Conservation (phyloP, 2,329 filamentous ascomycete species). For the Colletotrichum cuscutae region DNA sequence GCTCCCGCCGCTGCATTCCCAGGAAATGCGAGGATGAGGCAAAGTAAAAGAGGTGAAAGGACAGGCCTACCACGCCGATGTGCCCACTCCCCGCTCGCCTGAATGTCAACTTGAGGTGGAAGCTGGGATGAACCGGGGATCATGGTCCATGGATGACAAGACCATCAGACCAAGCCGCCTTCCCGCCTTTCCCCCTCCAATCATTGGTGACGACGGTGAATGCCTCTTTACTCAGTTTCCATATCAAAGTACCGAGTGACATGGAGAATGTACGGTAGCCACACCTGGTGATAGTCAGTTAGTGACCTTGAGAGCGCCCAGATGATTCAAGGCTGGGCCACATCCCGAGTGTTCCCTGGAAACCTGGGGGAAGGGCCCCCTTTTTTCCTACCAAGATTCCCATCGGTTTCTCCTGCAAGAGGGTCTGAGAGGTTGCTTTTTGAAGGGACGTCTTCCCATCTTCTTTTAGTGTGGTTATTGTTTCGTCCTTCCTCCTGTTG, state of each 20-base stretch:
- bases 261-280: not conserved
- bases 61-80: not conserved
- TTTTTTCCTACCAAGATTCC: not conserved
- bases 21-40: not conserved
- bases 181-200: constrained; percentile 15
- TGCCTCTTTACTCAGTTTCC: not conserved
- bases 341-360: constrained; percentile 14
- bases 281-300: not conserved
- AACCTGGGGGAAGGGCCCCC: not conserved
- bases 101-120: not conserved
- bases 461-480: not conserved
- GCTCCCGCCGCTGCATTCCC: not conserved
- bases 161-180: constrained; percentile 3
- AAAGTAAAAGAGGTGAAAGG: not conserved
- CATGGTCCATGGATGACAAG: not conserved
- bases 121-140: constrained; percentile 18
- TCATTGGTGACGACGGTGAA: not conserved
- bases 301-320: constrained; percentile 1
- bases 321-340: constrained; percentile 17
- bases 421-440: constrained; percentile 23
- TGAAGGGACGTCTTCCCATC: constrained; percentile 8
- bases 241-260: not conserved
- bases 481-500: not conserved
- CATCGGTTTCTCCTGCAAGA: not conserved
- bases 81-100: not conserved